Base-by-base conservation (phyloP, 257 asterid species). In the Ilex aquifolium region DNA sequence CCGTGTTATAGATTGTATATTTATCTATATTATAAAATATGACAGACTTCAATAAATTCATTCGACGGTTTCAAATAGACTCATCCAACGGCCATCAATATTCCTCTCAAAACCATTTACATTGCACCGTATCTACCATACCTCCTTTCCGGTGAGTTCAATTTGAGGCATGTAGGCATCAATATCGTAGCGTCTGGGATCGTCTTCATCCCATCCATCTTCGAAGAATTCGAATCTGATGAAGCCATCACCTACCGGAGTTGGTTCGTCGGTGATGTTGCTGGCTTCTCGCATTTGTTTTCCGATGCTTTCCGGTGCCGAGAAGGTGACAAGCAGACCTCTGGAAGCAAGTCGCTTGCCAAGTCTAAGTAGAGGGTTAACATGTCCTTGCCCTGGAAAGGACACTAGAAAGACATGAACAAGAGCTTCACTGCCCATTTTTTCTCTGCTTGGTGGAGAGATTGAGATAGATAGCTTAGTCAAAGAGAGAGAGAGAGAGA, bases 341-440 rank as follows among this genome's bases (percentile, higher is more conserved):
- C 63, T 72, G 31, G 76, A 50, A 10, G 96, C 96, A 40, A 90
- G 87, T 7, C 75, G 75, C 59, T 81, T 87, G 64, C 74, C 93
- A 0, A 90, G 74, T 13, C 96, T 77, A 61, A 90, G 93, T 5
- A 90, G 79, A 1, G 97, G 96, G 59, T 88, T 90, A 0, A 88
- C 78, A 63, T 90, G 95, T 14, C 97, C 97, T 62, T 88, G 95
- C 0, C 84, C 93, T 0, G 95, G 93, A 48, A 83, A 88, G 2
- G 86, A 85, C 0, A 90, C 87, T 76, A 85, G 66, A 60, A 83
- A 72, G 2, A 77, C 73, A 44, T 90, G 97, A 48, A 61, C 68
- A 50, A 65, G 32, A 17, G 30, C 58, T 1, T 14, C 50, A 58
- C 74, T 55, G 14, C 59, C 83, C 95, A 87, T 84, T 57, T 51